Base-by-base conservation (phyloP, 1,139 yeast species). In the Taphrina pruni region DNA sequence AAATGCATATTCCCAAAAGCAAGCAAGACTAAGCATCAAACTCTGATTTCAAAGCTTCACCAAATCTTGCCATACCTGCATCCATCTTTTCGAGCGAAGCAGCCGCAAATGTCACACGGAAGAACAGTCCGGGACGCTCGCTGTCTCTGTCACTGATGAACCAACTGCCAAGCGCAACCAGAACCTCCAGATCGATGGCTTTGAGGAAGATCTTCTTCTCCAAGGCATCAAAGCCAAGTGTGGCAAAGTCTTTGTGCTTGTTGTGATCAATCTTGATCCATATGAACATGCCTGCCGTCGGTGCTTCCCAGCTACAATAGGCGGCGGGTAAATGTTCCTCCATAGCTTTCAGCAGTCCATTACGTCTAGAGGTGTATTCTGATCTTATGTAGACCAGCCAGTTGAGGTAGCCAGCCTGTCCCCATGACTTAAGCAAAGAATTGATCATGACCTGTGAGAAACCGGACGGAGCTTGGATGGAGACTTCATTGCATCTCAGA, bases 241-340 rank as follows among this genome's bases (percentile, higher is more conserved):
- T 78, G 73, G 78, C 45, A 76, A 84, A 90, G 76, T 86, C 84
- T 66, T 96, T 95, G 80, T 89, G 96, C 79, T 88, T 88, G 55
- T 90, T 77, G 39, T 91, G 90, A 77, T 91, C 96, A 66, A 90
- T 77, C 72, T 82, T 80, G 73, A 90, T 83, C 76, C 94, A 90
- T 83, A 91, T 90, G 79, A 92, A 92, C 97, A 92, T 92, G 76
- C 97, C 97, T 1, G 97, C 97, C 43, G 86, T 87, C 62, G 97
- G 97, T 32, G 95, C 88, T 64, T 82, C 82, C 79, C 80, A 86
- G 57, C 83, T 80, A 55, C 83, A 81, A 43, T 86, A 81, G 58
- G 85, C 85, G 69, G 79, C 75, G 56, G 96, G 94, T 80, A 89
- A 82, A 78, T 81, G 79, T 73, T 84, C 83, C 72, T 79, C 81